A percentile compares a stretch with the other conserved stretches of the same genome.
phyloP scores from a whole-genome alignment of 1,284 basidiomycete genomes.

The Sanghuangporus sanghuang region DNA sequence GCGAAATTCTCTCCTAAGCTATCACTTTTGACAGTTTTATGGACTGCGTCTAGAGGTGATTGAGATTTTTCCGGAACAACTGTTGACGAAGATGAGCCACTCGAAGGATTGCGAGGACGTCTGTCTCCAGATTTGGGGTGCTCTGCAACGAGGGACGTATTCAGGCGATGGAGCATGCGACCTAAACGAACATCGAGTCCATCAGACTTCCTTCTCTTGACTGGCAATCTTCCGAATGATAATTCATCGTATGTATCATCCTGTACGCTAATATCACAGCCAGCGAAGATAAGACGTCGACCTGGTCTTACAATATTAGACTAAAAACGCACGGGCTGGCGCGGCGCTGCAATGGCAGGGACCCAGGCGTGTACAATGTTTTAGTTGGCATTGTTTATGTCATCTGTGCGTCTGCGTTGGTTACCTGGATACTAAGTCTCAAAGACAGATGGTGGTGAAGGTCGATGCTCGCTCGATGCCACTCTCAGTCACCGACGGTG shows the following conservation, averaged over 20 bases:
- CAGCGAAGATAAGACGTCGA: neutral
- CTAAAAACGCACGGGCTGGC: neutral
- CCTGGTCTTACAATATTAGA: neutral
- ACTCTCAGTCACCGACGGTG: neutral
- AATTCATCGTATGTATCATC: neutral
- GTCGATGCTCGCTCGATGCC: neutral
- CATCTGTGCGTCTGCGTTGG: no score
- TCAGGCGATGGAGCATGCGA: constrained; percentile 13
- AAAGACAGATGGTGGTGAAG: neutral
- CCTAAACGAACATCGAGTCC: constrained; percentile 13
- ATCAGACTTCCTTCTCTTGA: constrained; percentile 4
- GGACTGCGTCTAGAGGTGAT: constrained; percentile 41
- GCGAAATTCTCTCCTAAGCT: constrained; percentile 36
- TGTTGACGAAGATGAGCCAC: constrained; percentile 38
- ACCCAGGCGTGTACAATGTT: neutral
- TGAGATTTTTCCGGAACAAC: constrained; percentile 33
- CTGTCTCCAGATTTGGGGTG: neutral
- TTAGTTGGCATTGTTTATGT: no score
- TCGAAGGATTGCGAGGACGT: constrained; percentile 32
- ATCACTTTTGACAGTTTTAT: constrained; percentile 26
- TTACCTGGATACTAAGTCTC: neutral
- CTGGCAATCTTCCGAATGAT: neutral
- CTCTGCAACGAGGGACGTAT: constrained; percentile 1
- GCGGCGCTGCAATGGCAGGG: no score
- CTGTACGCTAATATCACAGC: neutral